Evolutionary conservation across 176 grass and related monocot genomes (phyloP), one percentile per base, ranked within the genome.

Genomic region (Phragmites australis): DNA sequence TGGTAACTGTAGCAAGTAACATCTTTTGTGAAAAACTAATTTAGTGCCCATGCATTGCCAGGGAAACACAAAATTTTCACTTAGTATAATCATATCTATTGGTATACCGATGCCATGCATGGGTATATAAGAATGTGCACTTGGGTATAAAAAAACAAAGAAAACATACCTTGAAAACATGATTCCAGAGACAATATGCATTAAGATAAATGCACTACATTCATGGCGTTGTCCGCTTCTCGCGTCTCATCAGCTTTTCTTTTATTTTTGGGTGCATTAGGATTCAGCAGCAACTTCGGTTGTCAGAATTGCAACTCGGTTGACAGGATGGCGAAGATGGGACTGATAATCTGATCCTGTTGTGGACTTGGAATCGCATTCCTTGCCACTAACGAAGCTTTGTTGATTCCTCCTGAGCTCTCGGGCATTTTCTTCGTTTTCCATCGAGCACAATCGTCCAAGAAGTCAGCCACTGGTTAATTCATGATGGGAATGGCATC

Each of bases 381-480:
- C 76, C 30, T 23, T 1, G 11, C 34, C 56, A 22, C 75, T n/a
- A 22, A 14, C 18, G 31, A 17, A 23, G 34, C 57, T 74, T 80
- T 86, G 58, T 48, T 86, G 76, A 80, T 86, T 74, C 68, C 68
- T 80, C 76, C 76, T 80, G 84, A 80, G n/a, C 68, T n/a, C 39
- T 80, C 17, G 65, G 29, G 16, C n/a, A n/a, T 40, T 67, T 16
- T 51, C 2, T 70, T 17, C 6, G 3, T 17, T 27, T 29, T 27
- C 0, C 10, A 39, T n/a, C n/a, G n/a, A n/a, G n/a, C n/a, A 61
- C 18, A 26, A 19, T 19, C 2, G 12, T 19, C 46, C 12, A 0
- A 46, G 1, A 61, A 82, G 14, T 56, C 56, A 10, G 34, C 30
- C 32, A 9, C 41, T 4, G 5, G 58, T 42, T 66, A 65, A 43